Conservation (phyloP, 257 asterid species). For the Solanum neorickii region DNA sequence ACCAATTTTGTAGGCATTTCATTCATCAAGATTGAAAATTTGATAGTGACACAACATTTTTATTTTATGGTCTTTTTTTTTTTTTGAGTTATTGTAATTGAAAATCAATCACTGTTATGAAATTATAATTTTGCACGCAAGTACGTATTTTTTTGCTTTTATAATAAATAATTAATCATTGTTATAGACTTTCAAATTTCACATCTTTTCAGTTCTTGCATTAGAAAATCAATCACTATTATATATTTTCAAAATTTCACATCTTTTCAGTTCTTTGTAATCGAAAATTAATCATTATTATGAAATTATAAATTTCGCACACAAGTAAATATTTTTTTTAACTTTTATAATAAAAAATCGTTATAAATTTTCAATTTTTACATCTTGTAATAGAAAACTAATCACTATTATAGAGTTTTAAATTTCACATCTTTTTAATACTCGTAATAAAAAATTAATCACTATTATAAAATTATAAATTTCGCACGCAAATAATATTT, state of each 20-base stretch:
- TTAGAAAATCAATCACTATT: not conserved
- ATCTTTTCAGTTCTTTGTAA: not conserved
- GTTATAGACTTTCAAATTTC: too few species aligned
- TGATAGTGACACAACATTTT: not conserved
- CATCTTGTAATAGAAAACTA: not conserved
- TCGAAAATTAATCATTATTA: not conserved
- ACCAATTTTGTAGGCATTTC: not conserved
- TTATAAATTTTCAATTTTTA: too few species aligned
- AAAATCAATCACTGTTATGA: not conserved
- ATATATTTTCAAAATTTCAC: not conserved
- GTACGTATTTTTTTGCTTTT: too few species aligned
- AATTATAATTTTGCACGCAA: not conserved
- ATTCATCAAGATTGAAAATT: not conserved
- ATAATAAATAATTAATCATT: not conserved
- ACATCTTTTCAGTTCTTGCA: too few species aligned
- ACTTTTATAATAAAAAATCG: not conserved
- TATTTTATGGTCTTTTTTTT: not conserved
- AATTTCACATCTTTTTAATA: not conserved
- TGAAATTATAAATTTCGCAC: not conserved
- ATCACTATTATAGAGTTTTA: not conserved
- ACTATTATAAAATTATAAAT: not conserved
- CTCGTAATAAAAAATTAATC: not conserved
- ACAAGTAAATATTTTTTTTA: too few species aligned
- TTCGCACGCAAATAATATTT: not conserved
- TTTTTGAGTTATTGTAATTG: too few species aligned